Conservation (phyloP, 1,284 basidiomycete species). For the Omphalotus olearius region DNA sequence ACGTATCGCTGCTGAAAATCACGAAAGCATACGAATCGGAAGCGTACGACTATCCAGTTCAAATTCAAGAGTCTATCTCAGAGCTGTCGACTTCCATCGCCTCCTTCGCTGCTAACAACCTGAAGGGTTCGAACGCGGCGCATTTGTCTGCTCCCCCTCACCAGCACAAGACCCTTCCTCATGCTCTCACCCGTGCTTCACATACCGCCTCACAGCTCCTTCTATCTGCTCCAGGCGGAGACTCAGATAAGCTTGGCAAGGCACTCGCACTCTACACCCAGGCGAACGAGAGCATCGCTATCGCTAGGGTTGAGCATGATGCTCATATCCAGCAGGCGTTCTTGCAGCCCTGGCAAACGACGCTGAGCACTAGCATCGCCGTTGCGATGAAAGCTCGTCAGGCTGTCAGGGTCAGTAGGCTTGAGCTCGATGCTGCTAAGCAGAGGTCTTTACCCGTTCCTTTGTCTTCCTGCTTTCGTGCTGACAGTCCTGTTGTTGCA, state of each 20-base stretch:
- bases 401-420: slow-evolving; percentile 80
- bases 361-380: slow-evolving; percentile 74
- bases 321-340: slow-evolving; percentile 70
- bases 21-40: slow-evolving; percentile 78
- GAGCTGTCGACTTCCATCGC: slow-evolving; percentile 74
- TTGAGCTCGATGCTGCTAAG: slow-evolving; percentile 73
- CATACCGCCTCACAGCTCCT: slow-evolving; percentile 62
- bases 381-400: slow-evolving; percentile 89
- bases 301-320: slow-evolving; percentile 84
- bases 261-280: slow-evolving; percentile 78
- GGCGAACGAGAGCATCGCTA: slow-evolving; percentile 87
- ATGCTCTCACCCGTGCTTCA: slow-evolving; percentile 86
- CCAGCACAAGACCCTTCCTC: slow-evolving; percentile 92
- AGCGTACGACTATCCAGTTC: slow-evolving; percentile 84
- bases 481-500: slow-evolving; percentile 23
- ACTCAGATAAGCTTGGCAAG: slow-evolving; percentile 68
- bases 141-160: slow-evolving; percentile 52
- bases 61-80: slow-evolving; percentile 71
- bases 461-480: neutral
- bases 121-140: slow-evolving; percentile 55
- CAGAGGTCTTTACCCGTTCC: slow-evolving; percentile 37
- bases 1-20: slow-evolving; percentile 80
- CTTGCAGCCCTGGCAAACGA: slow-evolving; percentile 89
- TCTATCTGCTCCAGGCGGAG: slow-evolving; percentile 39
- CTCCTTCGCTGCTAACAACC: slow-evolving; percentile 84